phyloP scores from a whole-genome alignment of 108 stramenopile species.

The Cylindrotheca closterium region DNA sequence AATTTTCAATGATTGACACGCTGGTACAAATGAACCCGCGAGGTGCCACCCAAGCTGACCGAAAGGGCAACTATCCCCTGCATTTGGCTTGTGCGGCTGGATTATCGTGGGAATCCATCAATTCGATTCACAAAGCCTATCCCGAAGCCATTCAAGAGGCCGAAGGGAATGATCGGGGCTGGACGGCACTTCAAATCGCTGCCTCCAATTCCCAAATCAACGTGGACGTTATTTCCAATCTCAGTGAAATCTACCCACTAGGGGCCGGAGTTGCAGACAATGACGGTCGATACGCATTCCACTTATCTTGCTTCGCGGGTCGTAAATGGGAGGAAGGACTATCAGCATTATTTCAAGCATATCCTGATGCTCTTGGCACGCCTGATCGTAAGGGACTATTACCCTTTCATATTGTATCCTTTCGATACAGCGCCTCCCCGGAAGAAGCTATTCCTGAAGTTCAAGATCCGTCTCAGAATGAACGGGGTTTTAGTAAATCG shows the following conservation, averaged over 20 bases:
- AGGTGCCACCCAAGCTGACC: constrained; percentile 55
- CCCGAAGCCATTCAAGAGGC: constrained; percentile 32
- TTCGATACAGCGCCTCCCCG: constrained; percentile 17
- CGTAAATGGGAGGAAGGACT: constrained; percentile 50
- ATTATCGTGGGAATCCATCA: constrained; percentile 50
- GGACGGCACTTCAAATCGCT: constrained; percentile 52
- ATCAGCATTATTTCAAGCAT: constrained; percentile 53
- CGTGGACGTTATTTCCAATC: constrained; percentile 25
- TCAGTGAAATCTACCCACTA: constrained; percentile 33
- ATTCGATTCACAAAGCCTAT: constrained; percentile 42
- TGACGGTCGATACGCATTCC: constrained; percentile 40
- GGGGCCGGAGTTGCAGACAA: constrained; percentile 34
- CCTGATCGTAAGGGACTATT: constrained; percentile 50
- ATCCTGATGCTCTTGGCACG: constrained; percentile 48
- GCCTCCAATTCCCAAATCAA: constrained; percentile 17
- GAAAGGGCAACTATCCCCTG: constrained; percentile 63
- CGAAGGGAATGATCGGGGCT: constrained; percentile 37
- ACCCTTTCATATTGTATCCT: constrained; percentile 59
- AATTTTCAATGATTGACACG: constrained; percentile 45
- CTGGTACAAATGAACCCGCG: constrained; percentile 55
- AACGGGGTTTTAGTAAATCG: constrained; percentile 18
- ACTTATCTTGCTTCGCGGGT: constrained; percentile 42
- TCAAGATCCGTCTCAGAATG: constrained; percentile 1
- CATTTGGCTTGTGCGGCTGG: constrained; percentile 71
- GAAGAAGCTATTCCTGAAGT: neutral